Conservation (phyloP, 1,139 yeast genomes). For the Yamadazyma pseudoaaseri region DNA sequence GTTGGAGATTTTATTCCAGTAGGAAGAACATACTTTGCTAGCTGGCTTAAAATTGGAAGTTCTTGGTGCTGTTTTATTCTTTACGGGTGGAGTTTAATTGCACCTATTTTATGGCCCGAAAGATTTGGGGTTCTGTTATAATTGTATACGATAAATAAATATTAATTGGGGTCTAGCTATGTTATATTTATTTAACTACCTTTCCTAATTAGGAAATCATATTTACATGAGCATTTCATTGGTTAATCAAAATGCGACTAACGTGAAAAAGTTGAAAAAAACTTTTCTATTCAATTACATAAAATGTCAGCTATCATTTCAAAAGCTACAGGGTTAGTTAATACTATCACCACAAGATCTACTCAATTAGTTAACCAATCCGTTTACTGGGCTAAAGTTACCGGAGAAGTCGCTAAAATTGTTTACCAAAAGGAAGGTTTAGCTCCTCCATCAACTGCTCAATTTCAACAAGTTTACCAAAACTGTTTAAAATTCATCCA, state of each 20-base stretch:
- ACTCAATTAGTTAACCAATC: constrained; percentile 48
- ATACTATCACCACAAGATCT: constrained; percentile 36
- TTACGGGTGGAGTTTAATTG: constrained; percentile 88
- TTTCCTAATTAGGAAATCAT: constrained; percentile 25
- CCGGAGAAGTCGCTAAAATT: constrained; percentile 83
- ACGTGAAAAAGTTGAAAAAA: constrained; percentile 4
- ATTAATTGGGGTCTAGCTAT: too few species aligned
- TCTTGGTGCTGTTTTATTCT: constrained; percentile 89
- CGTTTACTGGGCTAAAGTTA: constrained; percentile 87
- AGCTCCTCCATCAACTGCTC: constrained; percentile 82
- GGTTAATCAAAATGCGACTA: constrained; percentile 8
- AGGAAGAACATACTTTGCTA: constrained; percentile 92
- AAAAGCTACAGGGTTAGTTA: constrained; percentile 47
- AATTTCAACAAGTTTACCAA: constrained; percentile 77
- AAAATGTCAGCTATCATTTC: constrained; percentile 49
- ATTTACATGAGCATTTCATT: constrained; percentile 8
- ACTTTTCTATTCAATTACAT: constrained; percentile 11
- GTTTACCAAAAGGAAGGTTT: constrained; percentile 90
- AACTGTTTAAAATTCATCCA: constrained; percentile 37
- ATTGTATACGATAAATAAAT: too few species aligned
- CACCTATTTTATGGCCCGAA: constrained; percentile 90
- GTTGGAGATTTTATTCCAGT: constrained; percentile 93
- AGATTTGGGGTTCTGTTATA: constrained; percentile 54
- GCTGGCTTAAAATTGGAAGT: constrained; percentile 90
- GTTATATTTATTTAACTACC: too few species aligned